These are phyloP conservation scores for Solanum lignicaule DNA, from an alignment of 257 asterid species.

Conservation along the genomic window DNA sequence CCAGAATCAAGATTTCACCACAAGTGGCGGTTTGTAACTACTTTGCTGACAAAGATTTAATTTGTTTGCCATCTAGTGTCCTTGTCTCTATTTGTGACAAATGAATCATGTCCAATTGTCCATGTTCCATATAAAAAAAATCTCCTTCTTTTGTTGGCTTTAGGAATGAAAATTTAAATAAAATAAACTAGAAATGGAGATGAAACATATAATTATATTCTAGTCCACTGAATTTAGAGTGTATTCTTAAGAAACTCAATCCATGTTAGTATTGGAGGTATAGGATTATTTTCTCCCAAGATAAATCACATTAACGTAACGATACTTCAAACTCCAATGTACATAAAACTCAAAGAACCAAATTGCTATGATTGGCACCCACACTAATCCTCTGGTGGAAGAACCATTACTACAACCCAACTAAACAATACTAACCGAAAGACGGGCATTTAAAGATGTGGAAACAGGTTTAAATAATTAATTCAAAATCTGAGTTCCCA, in stretches of 20 bases:
- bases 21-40: neutral
- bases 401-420: too few species aligned
- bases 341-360: too few species aligned
- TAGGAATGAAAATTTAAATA: too few species aligned
- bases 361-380: too few species aligned
- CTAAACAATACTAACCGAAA: too few species aligned
- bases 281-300: neutral
- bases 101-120: neutral
- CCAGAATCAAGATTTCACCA: neutral
- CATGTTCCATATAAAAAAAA: neutral
- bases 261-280: too few species aligned
- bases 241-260: too few species aligned
- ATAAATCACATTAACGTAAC: too few species aligned
- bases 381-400: too few species aligned
- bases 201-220: neutral
- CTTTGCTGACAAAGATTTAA: neutral
- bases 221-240: neutral
- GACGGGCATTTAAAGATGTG: too few species aligned
- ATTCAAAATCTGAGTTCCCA: too few species aligned
- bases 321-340: neutral
- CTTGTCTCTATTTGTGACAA: neutral
- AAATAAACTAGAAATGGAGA: neutral
- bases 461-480: too few species aligned
- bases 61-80: neutral
- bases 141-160: neutral